These are phyloP conservation scores for Solanum bukasovii DNA, from an alignment of 257 asterid genomes.

Conservation along the genomic window DNA sequence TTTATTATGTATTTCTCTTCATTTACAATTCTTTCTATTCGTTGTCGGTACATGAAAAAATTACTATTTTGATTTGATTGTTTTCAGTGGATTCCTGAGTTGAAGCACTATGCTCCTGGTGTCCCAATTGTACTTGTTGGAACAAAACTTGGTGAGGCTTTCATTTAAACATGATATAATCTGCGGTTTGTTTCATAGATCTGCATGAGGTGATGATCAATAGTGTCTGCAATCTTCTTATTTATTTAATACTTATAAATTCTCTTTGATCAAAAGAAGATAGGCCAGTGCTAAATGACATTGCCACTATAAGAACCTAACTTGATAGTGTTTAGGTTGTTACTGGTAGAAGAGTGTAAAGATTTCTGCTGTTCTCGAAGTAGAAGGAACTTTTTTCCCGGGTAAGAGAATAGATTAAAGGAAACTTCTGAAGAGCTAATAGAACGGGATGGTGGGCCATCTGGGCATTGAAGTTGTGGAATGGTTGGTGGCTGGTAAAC, in stretches of 20 bases:
- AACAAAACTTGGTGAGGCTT: constrained; percentile 23
- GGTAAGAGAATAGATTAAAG: background rate
- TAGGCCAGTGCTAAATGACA: background rate
- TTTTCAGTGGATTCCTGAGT: constrained; percentile 28
- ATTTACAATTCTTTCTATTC: background rate
- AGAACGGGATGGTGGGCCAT: background rate
- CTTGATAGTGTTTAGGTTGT: background rate
- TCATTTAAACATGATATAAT: background rate
- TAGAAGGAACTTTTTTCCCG: background rate
- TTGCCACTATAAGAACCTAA: background rate
- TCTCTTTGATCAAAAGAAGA: background rate
- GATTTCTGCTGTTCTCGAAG: background rate
- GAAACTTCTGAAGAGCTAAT: background rate
- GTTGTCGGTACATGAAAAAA: background rate
- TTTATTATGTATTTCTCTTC: background rate
- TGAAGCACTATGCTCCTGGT: constrained; percentile 31
- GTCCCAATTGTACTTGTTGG: constrained; percentile 29
- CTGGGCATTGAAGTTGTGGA: background rate
- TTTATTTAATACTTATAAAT: background rate
- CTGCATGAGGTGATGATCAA: background rate
- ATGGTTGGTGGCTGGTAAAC: background rate
- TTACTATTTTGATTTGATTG: background rate
- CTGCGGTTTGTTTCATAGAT: background rate
- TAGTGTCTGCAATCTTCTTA: background rate
- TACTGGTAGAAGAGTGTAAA: background rate